Conservation (phyloP, 306 rosid genomes). For the Vicia sativa region DNA sequence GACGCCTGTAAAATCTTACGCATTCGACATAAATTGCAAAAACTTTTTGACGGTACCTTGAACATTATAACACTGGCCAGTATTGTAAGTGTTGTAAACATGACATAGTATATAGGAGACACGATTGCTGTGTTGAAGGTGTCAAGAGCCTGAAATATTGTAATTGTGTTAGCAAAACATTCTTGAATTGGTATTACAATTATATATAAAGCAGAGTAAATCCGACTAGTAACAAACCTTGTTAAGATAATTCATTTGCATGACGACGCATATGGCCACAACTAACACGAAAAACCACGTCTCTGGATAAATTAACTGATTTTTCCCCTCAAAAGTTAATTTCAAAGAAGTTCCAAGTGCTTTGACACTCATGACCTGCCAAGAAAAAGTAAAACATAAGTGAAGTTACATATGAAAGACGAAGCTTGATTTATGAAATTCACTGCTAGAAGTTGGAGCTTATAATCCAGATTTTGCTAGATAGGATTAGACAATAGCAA, state of each 20-base stretch:
- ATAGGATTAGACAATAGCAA: not conserved
- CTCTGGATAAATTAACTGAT: constrained; percentile 70
- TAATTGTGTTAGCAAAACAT: constrained; percentile 33
- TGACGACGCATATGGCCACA: constrained; percentile 67
- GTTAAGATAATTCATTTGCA: constrained; percentile 86
- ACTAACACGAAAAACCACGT: constrained; percentile 86
- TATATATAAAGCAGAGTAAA: constrained; percentile 5
- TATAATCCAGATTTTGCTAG: constrained; percentile 17
- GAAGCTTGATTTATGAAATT: not conserved
- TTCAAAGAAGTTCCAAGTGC: constrained; percentile 92
- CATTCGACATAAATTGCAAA: constrained; percentile 9
- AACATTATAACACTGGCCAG: constrained; percentile 89
- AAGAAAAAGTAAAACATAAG: constrained; percentile 27
- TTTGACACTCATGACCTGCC: constrained; percentile 94
- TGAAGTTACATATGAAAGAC: constrained; percentile 22
- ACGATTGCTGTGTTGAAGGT: constrained; percentile 88
- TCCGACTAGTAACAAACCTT: constrained; percentile 57
- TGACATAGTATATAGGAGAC: constrained; percentile 85
- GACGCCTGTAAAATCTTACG: constrained; percentile 15
- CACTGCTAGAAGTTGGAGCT: not conserved
- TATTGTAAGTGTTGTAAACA: constrained; percentile 84
- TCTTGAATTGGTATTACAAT: not conserved
- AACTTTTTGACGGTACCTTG: constrained; percentile 57
- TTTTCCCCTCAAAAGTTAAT: constrained; percentile 84
- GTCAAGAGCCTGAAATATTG: constrained; percentile 81